Base-by-base conservation (phyloP, 768 basidiomycete genomes). In the Hemileccinum impolitum region DNA sequence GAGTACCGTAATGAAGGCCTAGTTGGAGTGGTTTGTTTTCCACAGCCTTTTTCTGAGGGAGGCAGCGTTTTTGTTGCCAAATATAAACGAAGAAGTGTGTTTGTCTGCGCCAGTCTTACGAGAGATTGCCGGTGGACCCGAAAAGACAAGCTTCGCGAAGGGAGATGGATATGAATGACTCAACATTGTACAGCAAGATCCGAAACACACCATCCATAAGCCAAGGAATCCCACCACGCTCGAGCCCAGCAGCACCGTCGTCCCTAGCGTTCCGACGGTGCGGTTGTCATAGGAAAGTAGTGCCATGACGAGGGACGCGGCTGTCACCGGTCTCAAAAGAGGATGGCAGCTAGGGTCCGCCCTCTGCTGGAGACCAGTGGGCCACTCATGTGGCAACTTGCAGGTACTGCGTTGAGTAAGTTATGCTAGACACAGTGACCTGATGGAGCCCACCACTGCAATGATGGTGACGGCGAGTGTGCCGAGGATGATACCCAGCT, bases 61-160 rank as follows among this genome's bases (percentile, higher is more conserved):
- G 3, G 85, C 84, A 15, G 84, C 78, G 39, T 69, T 69, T 56
- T 77, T 85, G 71, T 90, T 92, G 3, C 85, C 80, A 61, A 92
- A 92, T 18, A 90, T 70, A 65, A 91, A 90, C 5, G 82, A 61
- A 14, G 87, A 90, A 4, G 88, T 92, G 53, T 79, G 80, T 60
- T 90, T 90, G 69, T 90, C 87, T 17, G 87, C 84, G 15, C 89
- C 90, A 6, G 88, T 90, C 56, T 79, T 85, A 62, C 78, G 80
- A 28, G 87, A 89, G 40, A 78, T 64, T 34, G 70, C 62, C 21
- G 74, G 72, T 12, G 84, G 73, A 21, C 76, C 75, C 35, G 79
- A 76, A 59, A 90, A 88, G 43, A 82, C 59, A 40, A 84, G 73
- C 85, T 87, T 56, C 25, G 50, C 43, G 19, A 32, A 47, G 45